These are phyloP conservation scores for Neurospora sp. DNA, from an alignment of 495 filamentous ascomycete genomes.

Conservation along the genomic window DNA sequence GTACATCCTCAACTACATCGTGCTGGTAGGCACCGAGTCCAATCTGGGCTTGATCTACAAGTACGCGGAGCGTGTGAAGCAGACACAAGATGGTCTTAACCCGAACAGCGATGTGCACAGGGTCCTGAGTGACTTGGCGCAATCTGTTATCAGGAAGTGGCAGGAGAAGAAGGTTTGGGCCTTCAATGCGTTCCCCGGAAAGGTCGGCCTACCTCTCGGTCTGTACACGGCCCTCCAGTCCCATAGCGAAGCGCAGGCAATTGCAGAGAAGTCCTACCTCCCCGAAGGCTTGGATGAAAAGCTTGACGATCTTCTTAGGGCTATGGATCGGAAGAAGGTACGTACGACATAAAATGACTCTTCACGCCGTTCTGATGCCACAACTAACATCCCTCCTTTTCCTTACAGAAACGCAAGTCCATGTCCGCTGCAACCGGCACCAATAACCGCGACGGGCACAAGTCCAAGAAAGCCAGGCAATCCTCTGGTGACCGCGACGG, in stretches of 20 bases:
- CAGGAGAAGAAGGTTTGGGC: constrained; percentile 67
- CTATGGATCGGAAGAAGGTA: constrained; percentile 47
- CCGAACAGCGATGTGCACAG: constrained; percentile 62
- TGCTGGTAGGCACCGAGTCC: constrained; percentile 68
- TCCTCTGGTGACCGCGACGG: constrained; percentile 4
- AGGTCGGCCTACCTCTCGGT: constrained; percentile 66
- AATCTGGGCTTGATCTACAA: constrained; percentile 87
- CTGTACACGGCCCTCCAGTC: constrained; percentile 66
- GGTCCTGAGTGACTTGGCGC: constrained; percentile 79
- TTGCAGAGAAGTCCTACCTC: constrained; percentile 74
- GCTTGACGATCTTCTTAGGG: constrained; percentile 54
- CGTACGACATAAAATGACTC: not conserved
- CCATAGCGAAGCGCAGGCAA: constrained; percentile 69
- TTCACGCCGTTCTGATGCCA: not conserved
- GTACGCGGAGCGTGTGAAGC: constrained; percentile 86
- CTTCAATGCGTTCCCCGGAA: constrained; percentile 72
- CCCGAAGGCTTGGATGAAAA: constrained; percentile 73
- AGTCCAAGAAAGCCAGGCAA: constrained; percentile 14
- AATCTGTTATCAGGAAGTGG: constrained; percentile 72
- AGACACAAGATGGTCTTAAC: constrained; percentile 68
- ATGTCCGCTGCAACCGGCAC: constrained; percentile 2
- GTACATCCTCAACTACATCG: constrained; percentile 86
- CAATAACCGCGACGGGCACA: constrained; percentile 23
- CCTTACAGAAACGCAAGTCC: constrained; percentile 40
- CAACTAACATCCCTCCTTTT: constrained; percentile 1